These are phyloP conservation scores for Cladosporium sphaerospermum DNA, from an alignment of 2,329 filamentous ascomycete species.

Conservation along the genomic window DNA sequence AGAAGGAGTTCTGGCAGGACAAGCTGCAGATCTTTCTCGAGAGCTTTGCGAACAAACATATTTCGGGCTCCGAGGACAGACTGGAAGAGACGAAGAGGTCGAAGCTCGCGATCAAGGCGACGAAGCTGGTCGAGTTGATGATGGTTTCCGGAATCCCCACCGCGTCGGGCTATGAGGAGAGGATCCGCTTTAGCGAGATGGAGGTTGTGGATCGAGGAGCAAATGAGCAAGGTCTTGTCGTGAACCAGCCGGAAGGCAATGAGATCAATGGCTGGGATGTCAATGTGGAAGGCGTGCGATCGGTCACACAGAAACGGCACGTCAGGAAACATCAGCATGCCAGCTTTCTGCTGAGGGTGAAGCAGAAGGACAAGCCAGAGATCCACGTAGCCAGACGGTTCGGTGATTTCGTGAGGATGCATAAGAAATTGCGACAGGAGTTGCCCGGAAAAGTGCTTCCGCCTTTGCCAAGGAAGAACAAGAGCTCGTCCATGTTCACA, in stretches of 20 bases:
- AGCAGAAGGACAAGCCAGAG: constrained; percentile 67
- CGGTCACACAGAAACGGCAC: constrained; percentile 74
- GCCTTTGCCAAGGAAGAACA: constrained; percentile 86
- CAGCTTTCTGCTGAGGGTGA: constrained; percentile 84
- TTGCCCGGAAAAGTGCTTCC: constrained; percentile 86
- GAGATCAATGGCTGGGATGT: constrained; percentile 95
- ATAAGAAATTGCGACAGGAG: constrained; percentile 74
- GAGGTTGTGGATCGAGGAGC: constrained; percentile 92
- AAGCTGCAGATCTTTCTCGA: constrained; percentile 95
- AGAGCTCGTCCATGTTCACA: constrained; percentile 60
- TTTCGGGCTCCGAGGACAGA: constrained; percentile 92
- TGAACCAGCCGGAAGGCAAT: constrained; percentile 84
- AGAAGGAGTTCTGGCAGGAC: constrained; percentile 99
- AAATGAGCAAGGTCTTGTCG: constrained; percentile 80
- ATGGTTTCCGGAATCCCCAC: constrained; percentile 97
- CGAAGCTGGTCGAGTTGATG: constrained; percentile 97
- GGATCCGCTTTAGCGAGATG: constrained; percentile 92
- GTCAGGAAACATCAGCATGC: constrained; percentile 88
- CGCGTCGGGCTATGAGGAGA: constrained; percentile 93
- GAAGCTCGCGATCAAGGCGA: constrained; percentile 86
- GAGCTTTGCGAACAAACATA: constrained; percentile 94
- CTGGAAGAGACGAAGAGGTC: constrained; percentile 91
- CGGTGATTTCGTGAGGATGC: constrained; percentile 75
- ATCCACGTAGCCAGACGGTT: constrained; percentile 79
- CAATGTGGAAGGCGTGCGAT: constrained; percentile 84